These are phyloP conservation scores for Simplicillium sp. DNA, from an alignment of 2,329 filamentous ascomycete species.

Conservation along the genomic window DNA sequence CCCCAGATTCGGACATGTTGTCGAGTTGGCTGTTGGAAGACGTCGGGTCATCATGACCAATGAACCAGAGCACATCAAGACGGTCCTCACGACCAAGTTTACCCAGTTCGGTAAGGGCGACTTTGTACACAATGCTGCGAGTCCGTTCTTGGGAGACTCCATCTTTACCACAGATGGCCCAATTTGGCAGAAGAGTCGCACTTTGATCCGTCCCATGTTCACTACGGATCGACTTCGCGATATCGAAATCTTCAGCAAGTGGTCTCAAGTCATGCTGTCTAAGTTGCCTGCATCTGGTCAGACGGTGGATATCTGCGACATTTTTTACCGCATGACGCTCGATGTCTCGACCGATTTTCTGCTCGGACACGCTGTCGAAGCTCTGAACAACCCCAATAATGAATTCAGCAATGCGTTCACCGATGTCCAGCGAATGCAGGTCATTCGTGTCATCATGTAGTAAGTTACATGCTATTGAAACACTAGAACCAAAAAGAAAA, in stretches of 20 bases:
- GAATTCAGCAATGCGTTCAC: neutral
- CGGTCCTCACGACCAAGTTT: slow-evolving; percentile 82
- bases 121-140: slow-evolving; percentile 66
- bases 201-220: slow-evolving; percentile 79
- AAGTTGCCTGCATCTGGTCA: slow-evolving; percentile 9
- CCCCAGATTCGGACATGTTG: too few species aligned
- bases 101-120: slow-evolving; percentile 73
- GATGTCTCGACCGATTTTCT: slow-evolving; percentile 84
- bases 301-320: slow-evolving; percentile 56
- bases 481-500: too few species aligned
- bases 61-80: slow-evolving; percentile 86
- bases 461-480: neutral
- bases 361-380: slow-evolving; percentile 41
- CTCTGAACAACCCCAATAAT: neutral
- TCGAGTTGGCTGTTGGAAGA: too few species aligned
- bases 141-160: slow-evolving; percentile 64
- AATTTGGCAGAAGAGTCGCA: slow-evolving; percentile 71
- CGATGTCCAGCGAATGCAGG: neutral
- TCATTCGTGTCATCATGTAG: neutral
- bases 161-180: slow-evolving; percentile 76
- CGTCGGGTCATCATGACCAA: slow-evolving; percentile 54
- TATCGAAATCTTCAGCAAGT: slow-evolving; percentile 67
- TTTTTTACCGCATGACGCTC: slow-evolving; percentile 79
- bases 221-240: slow-evolving; percentile 77
- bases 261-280: slow-evolving; percentile 45